Conservation (phyloP, 2,329 filamentous ascomycete genomes). For the Colletotrichum eremochloae region DNA sequence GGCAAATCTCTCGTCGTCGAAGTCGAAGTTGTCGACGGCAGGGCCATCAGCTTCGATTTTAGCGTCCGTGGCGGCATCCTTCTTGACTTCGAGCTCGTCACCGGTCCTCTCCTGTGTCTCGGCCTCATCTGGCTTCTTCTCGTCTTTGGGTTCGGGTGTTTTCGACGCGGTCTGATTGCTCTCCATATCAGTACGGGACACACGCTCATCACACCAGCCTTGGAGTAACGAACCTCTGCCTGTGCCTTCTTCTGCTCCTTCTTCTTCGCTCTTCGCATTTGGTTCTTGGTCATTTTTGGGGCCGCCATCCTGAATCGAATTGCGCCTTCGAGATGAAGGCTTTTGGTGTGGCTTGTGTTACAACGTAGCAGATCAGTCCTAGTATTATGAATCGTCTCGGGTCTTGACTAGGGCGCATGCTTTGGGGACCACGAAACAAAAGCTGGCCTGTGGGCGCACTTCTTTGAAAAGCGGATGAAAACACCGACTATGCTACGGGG, state of each 20-base stretch:
- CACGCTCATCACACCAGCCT: no score
- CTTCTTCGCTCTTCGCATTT: constrained; percentile 92
- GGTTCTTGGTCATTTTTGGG: constrained; percentile 90
- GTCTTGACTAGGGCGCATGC: constrained; percentile 46
- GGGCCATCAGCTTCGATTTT: constrained; percentile 60
- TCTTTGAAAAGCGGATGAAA: not conserved
- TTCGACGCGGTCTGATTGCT: constrained; percentile 34
- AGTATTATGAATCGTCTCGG: constrained; percentile 54
- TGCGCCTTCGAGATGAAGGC: constrained; percentile 39
- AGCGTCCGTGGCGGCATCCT: constrained; percentile 52
- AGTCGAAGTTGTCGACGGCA: constrained; percentile 73
- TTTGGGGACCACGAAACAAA: constrained; percentile 31
- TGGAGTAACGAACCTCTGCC: constrained; percentile 61
- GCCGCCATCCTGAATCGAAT: constrained; percentile 66
- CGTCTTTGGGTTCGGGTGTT: constrained; percentile 42
- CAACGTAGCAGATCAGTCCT: constrained; percentile 53
- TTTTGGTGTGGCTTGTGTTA: constrained; percentile 48
- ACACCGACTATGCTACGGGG: constrained; percentile 13
- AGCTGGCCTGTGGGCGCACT: not conserved
- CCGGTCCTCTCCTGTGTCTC: constrained; percentile 47
- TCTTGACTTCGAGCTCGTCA: constrained; percentile 60
- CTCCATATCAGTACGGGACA: constrained; percentile 15
- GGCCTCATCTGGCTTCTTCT: constrained; percentile 48
- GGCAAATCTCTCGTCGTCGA: constrained; percentile 83
- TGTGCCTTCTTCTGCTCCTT: constrained; percentile 86